Base-by-base conservation (phyloP, 192 early-diverging fungal genomes). In the Rhizophagus sp. region DNA sequence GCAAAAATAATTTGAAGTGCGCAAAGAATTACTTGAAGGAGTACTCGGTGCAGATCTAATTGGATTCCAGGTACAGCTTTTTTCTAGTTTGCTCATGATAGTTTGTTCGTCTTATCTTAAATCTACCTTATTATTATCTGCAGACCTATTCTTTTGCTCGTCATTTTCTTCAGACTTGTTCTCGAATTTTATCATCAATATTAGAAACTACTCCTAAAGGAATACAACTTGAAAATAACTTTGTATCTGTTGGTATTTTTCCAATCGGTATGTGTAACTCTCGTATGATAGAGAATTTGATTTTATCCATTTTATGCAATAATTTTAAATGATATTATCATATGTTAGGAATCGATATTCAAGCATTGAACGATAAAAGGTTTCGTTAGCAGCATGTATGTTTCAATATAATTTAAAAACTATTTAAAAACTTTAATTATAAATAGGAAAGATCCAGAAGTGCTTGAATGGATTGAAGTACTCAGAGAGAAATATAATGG, bases 81-180 rank as follows among this genome's bases (percentile, higher is more conserved):
- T 65, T 65, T 27, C 8, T 13, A 2, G 25, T 13, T 27, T 65
- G 24, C 22, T 24, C 64, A 65, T 65, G 9, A 57, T 17, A 15
- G 13, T 22, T 57, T 17, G 52, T 6, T 22, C 22, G 22, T 22
- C 52, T 22, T 57, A 22, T 5, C 52, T 57, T 22, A 13, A 19
- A 50, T 27, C 4, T 10, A 34, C 2, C 4, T 33, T 71, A n/a
- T 71, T 24, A 71, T 24, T 22, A 36, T 36, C 66, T 85, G 71
- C 91, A 99, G 88, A 98, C 96, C 7, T 97, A 97, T 79, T 93
- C 96, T 1, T 97, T 97, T 82, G 94, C 94, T 61, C 86, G 94
- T 5, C 97, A 99, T 81, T 97, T 99, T 81, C 85, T 97, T 62
- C 91, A 92, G 62, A 95, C 92, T 17, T 97, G 95, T 79, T 93